These are phyloP conservation scores for Cryoendolithus antarcticus DNA, from an alignment of 2,329 filamentous ascomycete genomes.

Conservation along the genomic window DNA sequence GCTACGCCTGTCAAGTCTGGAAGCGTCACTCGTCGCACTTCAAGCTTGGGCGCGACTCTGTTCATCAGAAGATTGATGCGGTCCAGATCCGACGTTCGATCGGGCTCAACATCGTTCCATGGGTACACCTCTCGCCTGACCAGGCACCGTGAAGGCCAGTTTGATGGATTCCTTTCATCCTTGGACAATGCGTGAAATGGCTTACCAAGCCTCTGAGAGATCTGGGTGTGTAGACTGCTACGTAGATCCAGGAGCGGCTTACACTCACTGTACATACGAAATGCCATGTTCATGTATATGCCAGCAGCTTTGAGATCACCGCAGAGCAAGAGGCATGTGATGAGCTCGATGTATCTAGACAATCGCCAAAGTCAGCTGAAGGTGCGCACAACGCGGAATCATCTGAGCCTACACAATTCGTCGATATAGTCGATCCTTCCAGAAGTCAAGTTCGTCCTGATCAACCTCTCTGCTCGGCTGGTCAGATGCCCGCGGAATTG, in stretches of 20 bases:
- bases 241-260: constrained; percentile 4
- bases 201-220: constrained; percentile 2
- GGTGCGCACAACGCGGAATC: no score
- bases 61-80: constrained; percentile 60
- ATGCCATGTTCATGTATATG: constrained; percentile 4
- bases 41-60: constrained; percentile 65
- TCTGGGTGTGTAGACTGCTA: neutral
- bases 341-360: constrained; percentile 2
- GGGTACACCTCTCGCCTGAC: constrained; percentile 55
- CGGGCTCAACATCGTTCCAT: constrained; percentile 50
- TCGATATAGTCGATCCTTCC: no score
- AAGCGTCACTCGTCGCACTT: constrained; percentile 62
- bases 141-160: constrained; percentile 56
- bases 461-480: no score
- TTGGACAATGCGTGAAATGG: constrained; percentile 1
- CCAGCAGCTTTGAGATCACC: constrained; percentile 5
- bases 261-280: constrained; percentile 3
- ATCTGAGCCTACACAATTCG: no score
- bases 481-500: no score
- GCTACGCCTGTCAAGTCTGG: constrained; percentile 46
- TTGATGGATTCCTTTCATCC: constrained; percentile 11
- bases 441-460: no score
- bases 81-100: constrained; percentile 45
- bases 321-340: constrained; percentile 3
- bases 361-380: neutral